Conservation (phyloP, 768 basidiomycete species). For the Leccinum sublutescens region DNA sequence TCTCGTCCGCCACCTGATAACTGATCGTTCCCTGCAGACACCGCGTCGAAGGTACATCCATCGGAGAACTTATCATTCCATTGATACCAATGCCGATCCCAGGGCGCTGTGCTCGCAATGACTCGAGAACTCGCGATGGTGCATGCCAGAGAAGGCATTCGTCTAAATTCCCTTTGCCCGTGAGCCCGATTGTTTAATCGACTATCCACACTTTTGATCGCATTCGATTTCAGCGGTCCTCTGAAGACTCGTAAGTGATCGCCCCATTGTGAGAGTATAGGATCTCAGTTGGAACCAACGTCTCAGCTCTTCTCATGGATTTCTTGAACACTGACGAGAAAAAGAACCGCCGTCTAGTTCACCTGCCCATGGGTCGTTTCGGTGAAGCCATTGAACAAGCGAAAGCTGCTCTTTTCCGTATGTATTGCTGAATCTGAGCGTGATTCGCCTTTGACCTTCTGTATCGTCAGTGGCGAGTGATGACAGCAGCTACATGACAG, state of each 20-base stretch:
- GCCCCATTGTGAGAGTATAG: background rate
- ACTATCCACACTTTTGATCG: conserved; percentile 3
- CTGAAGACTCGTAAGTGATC: conserved; percentile 80
- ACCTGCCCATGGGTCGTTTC: conserved; percentile 95
- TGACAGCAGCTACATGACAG: conserved; percentile 95
- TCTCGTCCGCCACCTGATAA: background rate
- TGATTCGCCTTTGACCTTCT: conserved; percentile 8
- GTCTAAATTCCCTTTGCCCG: conserved; percentile 96
- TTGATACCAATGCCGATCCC: conserved; percentile 12
- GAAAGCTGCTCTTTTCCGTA: conserved; percentile 88
- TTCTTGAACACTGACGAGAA: conserved; percentile 97
- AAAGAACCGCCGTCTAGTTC: conserved; percentile 83
- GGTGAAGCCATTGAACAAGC: conserved; percentile 97
- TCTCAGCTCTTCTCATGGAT: conserved; percentile 92
- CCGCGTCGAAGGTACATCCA: conserved; percentile 77
- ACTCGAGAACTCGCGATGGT: conserved; percentile 97
- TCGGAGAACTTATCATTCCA: background rate
- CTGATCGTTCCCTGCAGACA: conserved; percentile 53
- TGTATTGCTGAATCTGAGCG: conserved; percentile 35
- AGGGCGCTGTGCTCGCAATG: conserved; percentile 99
- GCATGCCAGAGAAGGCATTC: conserved; percentile 95
- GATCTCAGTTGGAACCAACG: background rate
- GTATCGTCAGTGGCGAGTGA: conserved; percentile 72
- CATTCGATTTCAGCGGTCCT: conserved; percentile 63
- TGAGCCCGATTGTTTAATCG: conserved; percentile 39